Conservation (phyloP, 1,284 basidiomycete species). For the Cryptococcus sp. region DNA sequence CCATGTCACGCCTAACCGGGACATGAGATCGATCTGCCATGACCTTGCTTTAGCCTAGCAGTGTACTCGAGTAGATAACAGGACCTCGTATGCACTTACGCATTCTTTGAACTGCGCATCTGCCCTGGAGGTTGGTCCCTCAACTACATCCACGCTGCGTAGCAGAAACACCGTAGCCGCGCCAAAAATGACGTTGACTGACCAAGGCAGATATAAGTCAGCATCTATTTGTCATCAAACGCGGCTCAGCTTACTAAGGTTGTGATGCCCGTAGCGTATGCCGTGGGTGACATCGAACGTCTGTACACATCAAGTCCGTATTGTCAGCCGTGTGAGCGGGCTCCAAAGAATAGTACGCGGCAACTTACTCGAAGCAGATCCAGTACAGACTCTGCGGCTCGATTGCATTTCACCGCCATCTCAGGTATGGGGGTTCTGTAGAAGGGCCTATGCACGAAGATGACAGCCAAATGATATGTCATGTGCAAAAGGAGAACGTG, state of each 20-base stretch:
- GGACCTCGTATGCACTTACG: neutral
- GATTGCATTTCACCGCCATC: slow-evolving; percentile 19
- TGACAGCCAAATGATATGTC: slow-evolving; percentile 20
- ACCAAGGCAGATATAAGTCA: neutral
- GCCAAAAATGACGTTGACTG: slow-evolving; percentile 23
- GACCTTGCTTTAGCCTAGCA: neutral
- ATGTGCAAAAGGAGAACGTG: slow-evolving; percentile 28
- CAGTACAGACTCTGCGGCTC: slow-evolving; percentile 17
- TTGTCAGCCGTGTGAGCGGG: neutral
- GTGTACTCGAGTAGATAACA: neutral
- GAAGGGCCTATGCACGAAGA: slow-evolving; percentile 29
- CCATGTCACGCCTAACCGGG: slow-evolving; percentile 11
- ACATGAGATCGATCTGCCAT: slow-evolving; percentile 17
- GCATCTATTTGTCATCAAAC: neutral
- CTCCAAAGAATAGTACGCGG: neutral
- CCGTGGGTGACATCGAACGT: slow-evolving; percentile 15
- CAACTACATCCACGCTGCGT: slow-evolving; percentile 8
- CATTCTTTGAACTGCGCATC: slow-evolving; percentile 15
- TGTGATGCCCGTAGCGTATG: slow-evolving; percentile 18
- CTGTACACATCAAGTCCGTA: neutral
- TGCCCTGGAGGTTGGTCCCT: neutral
- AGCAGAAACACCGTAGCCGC: slow-evolving; percentile 22
- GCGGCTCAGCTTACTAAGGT: slow-evolving; percentile 14
- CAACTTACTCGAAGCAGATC: slow-evolving; percentile 14
- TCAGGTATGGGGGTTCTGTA: slow-evolving; percentile 15